Base-by-base conservation (phyloP, 2,329 filamentous ascomycete species). In the Hypoxylon sp. region DNA sequence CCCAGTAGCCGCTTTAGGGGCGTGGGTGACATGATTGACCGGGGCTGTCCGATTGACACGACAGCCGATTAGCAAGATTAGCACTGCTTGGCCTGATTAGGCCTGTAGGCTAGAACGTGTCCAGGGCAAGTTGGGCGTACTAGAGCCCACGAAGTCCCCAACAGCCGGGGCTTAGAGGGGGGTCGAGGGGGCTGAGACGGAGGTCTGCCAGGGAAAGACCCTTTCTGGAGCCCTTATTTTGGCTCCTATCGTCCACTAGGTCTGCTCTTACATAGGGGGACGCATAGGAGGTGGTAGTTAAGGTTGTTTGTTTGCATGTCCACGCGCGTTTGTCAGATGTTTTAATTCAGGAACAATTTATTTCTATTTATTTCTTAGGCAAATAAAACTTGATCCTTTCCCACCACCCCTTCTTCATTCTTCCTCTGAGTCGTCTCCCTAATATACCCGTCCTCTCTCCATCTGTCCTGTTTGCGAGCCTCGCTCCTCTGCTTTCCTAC, bases 31-130 rank as follows among this genome's bases (percentile, higher is more conserved):
- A 51, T 59, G 58, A 52, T 60, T 35, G 21, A 53, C 54, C 62
- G 62, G 62, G 62, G 56, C 58, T 42, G 48, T 29, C 62, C 62
- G 62, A 53, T 54, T 35, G 48, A 50, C 45, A 53, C 55, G 48
- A 56, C 59, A 57, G 58, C 31, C 45, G 29, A 53, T 17, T 52
- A 37, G 27, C 41, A 47, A n/a, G n/a, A n/a, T n/a, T n/a, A n/a
- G 41, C 55, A 48, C 35, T 49, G 18, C 31, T 35, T 18, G 31
- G 15, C n/a, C n/a, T n/a, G n/a, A n/a, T n/a, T n/a, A n/a, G n/a
- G n/a, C n/a, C n/a, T n/a, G n/a, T n/a, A n/a, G n/a, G 5, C 31
- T 35, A 8, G 18, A 35, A 2, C 6, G n/a, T 15, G 15, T 35
- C 31, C 31, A 35, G 31, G n/a, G 15, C 31, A 35, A 17, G n/a